Conservation (phyloP, 1,284 basidiomycete species). For the Thecaphora frezii region DNA sequence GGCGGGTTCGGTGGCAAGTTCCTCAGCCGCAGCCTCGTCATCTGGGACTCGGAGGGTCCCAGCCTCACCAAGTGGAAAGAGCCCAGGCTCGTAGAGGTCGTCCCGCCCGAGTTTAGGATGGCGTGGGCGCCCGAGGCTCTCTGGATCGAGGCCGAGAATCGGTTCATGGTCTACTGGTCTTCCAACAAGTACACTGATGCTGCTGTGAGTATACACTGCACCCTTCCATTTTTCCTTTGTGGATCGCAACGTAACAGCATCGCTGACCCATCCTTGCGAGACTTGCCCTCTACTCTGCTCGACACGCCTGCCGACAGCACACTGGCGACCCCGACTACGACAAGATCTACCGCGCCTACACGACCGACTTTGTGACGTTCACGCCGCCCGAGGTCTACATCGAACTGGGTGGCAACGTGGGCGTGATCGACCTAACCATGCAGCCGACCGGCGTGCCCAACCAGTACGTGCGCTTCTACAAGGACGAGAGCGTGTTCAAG, state of each 20-base stretch:
- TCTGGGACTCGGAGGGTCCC: slow-evolving; percentile 18
- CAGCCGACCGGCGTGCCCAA: slow-evolving; percentile 5
- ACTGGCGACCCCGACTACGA: slow-evolving; percentile 14
- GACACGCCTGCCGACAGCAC: slow-evolving; percentile 2
- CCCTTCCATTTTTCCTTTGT: no score
- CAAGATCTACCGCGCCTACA: slow-evolving; percentile 21
- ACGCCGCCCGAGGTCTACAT: slow-evolving; percentile 16
- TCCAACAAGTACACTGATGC: slow-evolving; percentile 22
- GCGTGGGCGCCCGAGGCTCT: slow-evolving; percentile 17
- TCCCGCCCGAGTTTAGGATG: slow-evolving; percentile 13
- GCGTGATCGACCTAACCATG: slow-evolving; percentile 18
- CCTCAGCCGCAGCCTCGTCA: slow-evolving; percentile 13
- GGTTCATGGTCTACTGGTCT: slow-evolving; percentile 21
- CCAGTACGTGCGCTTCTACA: slow-evolving; percentile 19
- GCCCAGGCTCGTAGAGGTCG: slow-evolving; percentile 11
- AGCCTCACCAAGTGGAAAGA: slow-evolving; percentile 19
- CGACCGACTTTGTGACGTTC: slow-evolving; percentile 15
- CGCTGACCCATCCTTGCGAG: no score
- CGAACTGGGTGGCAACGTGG: slow-evolving; percentile 9
- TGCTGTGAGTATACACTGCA: slow-evolving; percentile 1
- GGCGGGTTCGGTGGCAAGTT: slow-evolving; percentile 12
- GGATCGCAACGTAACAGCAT: no score
- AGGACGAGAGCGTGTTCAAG: slow-evolving; percentile 18
- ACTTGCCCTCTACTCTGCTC: no score
- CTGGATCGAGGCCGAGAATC: slow-evolving; percentile 14